A percentile compares a stretch with the other conserved stretches of the same genome.
Evolutionary conservation across 2,329 filamentous ascomycete species (phyloP).

Genomic region (Pestalotiopsis sp.): DNA sequence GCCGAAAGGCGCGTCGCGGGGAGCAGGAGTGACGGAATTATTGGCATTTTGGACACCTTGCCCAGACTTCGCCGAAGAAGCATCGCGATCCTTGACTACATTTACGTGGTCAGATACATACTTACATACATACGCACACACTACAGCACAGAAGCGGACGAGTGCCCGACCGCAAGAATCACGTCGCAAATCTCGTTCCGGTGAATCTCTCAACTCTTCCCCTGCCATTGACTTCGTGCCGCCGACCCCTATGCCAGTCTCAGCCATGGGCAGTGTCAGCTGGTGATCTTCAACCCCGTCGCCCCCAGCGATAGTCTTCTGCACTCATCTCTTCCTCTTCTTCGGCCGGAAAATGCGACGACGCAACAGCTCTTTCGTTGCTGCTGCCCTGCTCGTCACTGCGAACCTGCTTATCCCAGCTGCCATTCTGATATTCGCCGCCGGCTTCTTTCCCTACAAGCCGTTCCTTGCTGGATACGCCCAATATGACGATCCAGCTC

Average conservation of each 20-base stretch:
- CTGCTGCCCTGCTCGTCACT: constrained; percentile 53
- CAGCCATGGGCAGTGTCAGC: background rate
- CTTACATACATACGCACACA: too few relatives aligned
- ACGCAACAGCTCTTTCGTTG: constrained; percentile 26
- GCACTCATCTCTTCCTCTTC: background rate
- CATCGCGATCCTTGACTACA: too few relatives aligned
- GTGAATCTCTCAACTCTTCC: background rate
- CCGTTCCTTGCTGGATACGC: constrained; percentile 87
- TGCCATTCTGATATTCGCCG: constrained; percentile 77
- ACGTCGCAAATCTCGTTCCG: too few relatives aligned
- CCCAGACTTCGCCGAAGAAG: too few relatives aligned
- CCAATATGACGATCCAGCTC: constrained; percentile 59
- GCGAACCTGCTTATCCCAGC: constrained; percentile 80
- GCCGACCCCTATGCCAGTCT: background rate
- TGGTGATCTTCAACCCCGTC: background rate
- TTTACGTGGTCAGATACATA: too few relatives aligned
- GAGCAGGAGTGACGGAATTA: too few relatives aligned
- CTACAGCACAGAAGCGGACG: background rate
- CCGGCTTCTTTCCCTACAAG: constrained; percentile 97
- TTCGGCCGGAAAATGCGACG: constrained; percentile 14
- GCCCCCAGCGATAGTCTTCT: background rate
- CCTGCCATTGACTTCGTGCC: background rate
- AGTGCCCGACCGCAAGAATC: background rate
- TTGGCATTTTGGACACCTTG: too few relatives aligned
- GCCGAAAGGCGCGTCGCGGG: too few relatives aligned